Conservation (phyloP, 441 rosid species). For the Hura crepitans region DNA sequence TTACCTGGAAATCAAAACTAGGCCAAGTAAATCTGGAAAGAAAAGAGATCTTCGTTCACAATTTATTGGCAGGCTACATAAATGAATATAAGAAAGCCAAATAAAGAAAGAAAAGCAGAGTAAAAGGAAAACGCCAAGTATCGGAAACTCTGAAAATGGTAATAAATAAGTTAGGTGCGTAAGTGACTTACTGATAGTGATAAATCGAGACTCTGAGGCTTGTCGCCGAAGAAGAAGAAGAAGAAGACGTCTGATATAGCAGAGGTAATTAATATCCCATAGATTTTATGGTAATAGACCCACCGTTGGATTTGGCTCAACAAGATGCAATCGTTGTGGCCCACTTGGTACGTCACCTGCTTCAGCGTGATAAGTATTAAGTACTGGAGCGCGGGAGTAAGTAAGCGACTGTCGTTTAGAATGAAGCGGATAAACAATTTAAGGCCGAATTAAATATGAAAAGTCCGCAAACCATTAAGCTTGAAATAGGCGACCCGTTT, state of each 20-base stretch:
- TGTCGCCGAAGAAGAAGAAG: background rate
- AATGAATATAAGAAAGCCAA: background rate
- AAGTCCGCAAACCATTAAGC: too few species aligned
- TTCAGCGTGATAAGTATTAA: background rate
- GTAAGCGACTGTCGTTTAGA: background rate
- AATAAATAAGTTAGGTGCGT: slow-evolving; percentile 5
- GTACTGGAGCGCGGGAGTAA: background rate
- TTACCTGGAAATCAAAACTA: background rate
- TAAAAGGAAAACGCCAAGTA: slow-evolving; percentile 1
- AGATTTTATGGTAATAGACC: background rate
- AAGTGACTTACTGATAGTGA: background rate
- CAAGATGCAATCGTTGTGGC: background rate
- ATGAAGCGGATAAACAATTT: too few species aligned
- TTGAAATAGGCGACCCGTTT: too few species aligned
- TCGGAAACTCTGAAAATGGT: slow-evolving; percentile 5
- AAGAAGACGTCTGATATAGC: background rate
- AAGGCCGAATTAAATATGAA: too few species aligned
- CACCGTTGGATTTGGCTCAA: background rate
- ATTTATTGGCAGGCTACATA: background rate
- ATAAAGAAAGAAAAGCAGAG: background rate
- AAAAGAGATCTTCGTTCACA: background rate
- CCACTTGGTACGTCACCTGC: background rate
- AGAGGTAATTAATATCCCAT: background rate
- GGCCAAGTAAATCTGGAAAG: background rate
- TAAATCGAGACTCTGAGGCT: background rate